Base-by-base conservation (phyloP, 2,329 filamentous ascomycete species). In the Aureobasidium sp. region DNA sequence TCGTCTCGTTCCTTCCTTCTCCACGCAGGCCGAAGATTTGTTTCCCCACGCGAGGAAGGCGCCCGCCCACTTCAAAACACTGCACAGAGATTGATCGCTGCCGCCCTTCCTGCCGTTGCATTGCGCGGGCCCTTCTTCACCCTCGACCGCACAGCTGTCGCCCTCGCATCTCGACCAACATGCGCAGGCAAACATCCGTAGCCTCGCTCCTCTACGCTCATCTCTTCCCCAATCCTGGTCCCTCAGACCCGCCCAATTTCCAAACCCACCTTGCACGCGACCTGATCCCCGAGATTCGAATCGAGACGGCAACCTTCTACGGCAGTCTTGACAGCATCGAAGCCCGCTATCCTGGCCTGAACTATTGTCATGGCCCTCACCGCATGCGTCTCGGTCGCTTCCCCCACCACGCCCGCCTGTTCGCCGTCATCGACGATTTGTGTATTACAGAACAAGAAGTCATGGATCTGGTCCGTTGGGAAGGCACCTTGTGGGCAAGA, bases 401-500 rank as follows among this genome's bases (percentile, higher is more conserved):
- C 75, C 79, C 78, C 14, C 88, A 87, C 80, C 86, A 91, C 68
- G 78, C 81, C 57, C 79, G 83, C 54, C 78, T 91, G 11, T 90
- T 91, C 68, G 79, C 82, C 35, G 85, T 86, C 24, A 89, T 91
- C 62, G 85, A 90, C 68, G 71, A 69, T 22, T 75, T 90, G 21
- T 77, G 76, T 38, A 74, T 90, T 34, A 91, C 86, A 6, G 71
- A 79, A 54, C 72, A 74, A 61, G 86, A 91, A 66, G 88, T 91
- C 60, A 76, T 80, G 51, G 74, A 75, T 44, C 74, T 90, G 64
- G 90, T 86, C 55, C 84, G 86, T 63, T 91, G 86, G 86, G 86
- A 90, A 71, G 86, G 86, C 54, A 90, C 86, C 8, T 82, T 84
- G 57, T 90, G 86, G 86, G 87, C 87, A 57, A 84, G 89, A 64